Base-by-base conservation (phyloP, 805 yeast genomes). In the Candida ovalis region DNA sequence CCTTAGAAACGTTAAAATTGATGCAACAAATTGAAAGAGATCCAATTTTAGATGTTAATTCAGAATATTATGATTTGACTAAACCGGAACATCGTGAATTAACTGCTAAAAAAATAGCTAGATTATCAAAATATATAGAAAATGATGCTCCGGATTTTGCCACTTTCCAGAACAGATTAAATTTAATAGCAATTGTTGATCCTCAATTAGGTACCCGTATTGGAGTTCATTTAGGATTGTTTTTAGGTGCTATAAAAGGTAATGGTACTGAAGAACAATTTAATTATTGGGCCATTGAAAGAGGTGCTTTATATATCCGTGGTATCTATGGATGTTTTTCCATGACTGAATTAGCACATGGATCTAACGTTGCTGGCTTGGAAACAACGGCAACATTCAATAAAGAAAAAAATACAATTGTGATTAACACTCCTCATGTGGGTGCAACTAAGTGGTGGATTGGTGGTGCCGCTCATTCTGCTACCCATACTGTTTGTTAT, bases 371-470 rank as follows among this genome's bases (percentile, higher is more conserved):
- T 40, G 96, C 96, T 3, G 95, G 88, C 22, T 74, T 88, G 52
- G 96, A 91, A 68, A 91, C 97, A n/a, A 86, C 90, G 15, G 96
- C 97, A 15, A 84, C 86, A 19, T 91, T 77, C 64, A 84, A 88
- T 64, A 70, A 72, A 18, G 70, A 68, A 17, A 76, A 75, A 25
- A 88, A 88, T 58, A 81, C 82, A 53, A 87, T 91, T 62, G 64
- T 77, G 47, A 81, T 91, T 60, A 78, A 88, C 63, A 91, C 97
- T 12, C 97, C 97, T 1, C 87, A 90, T 62, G 67, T 87, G 47
- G 91, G 95, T 33, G 97, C 97, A 40, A 90, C 97, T 23, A 91
- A 91, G 67, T 91, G 97, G 97, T 91, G 97, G 97, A 91, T 91
- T 60, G 97, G 97, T 42, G 97, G 97, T 59, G 97, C 97, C 38